Evolutionary conservation across 495 filamentous ascomycete species (phyloP).

Genomic region (Podospora sp.): DNA sequence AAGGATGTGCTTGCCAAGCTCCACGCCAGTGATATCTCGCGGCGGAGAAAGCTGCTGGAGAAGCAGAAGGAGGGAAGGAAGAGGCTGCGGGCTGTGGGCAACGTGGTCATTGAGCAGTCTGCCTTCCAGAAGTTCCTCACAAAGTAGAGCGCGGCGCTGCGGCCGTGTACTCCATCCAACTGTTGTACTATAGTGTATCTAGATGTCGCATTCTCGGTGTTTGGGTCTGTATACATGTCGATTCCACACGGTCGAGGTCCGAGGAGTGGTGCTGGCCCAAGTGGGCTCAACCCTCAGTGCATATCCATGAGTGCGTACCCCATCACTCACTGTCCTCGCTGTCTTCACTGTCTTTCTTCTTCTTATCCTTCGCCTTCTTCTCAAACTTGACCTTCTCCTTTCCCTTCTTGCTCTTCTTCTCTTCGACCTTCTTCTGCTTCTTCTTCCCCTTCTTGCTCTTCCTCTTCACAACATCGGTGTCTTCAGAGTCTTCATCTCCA

Average conservation of each 20-base stretch:
- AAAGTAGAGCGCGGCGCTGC: slow-evolving; percentile 38
- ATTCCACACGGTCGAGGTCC: too few relatives aligned
- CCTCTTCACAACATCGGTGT: background rate
- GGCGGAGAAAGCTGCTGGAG: slow-evolving; percentile 85
- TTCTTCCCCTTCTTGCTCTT: background rate
- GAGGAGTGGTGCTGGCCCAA: background rate
- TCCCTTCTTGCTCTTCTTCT: background rate
- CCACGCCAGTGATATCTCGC: slow-evolving; percentile 83
- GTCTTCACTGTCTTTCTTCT: background rate
- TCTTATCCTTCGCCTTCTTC: slow-evolving; percentile 14
- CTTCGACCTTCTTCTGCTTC: slow-evolving; percentile 1
- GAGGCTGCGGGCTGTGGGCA: slow-evolving; percentile 70
- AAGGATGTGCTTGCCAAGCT: slow-evolving; percentile 94
- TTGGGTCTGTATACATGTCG: background rate
- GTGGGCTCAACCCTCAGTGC: background rate
- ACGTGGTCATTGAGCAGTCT: slow-evolving; percentile 90
- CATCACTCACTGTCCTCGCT: slow-evolving; percentile 3
- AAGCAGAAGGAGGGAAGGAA: slow-evolving; percentile 97
- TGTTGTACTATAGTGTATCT: slow-evolving; percentile 4
- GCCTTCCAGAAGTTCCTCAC: slow-evolving; percentile 88
- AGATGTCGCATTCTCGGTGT: background rate
- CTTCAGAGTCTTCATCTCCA: background rate
- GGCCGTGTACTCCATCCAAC: background rate
- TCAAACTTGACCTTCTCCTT: background rate
- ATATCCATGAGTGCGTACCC: too few relatives aligned